Conservation (phyloP, 129 eudicot genomes). For the carrot (Daucus carota) region DNA sequence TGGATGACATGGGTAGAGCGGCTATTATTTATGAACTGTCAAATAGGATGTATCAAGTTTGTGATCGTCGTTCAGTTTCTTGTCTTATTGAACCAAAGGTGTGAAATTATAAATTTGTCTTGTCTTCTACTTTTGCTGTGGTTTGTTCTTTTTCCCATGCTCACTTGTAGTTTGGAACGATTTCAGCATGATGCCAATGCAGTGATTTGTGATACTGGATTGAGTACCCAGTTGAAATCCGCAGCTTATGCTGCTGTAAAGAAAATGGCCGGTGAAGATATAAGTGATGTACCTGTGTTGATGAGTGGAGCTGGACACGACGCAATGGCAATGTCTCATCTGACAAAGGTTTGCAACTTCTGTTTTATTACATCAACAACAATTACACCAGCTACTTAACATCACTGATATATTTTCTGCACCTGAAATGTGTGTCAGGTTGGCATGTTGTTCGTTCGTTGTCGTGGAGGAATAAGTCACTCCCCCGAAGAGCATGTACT, state of each 20-base stretch:
- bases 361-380: not conserved
- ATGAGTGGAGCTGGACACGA: conserved; percentile 99
- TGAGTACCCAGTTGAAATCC: conserved; percentile 68
- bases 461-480: conserved; percentile 95
- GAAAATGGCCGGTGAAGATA: conserved; percentile 55
- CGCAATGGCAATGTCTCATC: conserved; percentile 98
- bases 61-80: conserved; percentile 85
- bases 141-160: conserved; percentile 2
- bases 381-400: not conserved
- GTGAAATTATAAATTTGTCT: conserved; percentile 10
- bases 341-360: conserved; percentile 52
- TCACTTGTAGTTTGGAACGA: conserved; percentile 5
- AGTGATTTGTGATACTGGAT: conserved; percentile 60
- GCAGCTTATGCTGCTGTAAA: conserved; percentile 68
- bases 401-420: not conserved
- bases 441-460: conserved; percentile 89
- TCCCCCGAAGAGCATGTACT: conserved; percentile 86
- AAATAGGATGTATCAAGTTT: conserved; percentile 57
- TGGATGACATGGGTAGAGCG: conserved; percentile 82
- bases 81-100: conserved; percentile 89
- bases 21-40: conserved; percentile 78
- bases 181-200: conserved; percentile 95
- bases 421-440: conserved; percentile 31
- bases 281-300: conserved; percentile 65
- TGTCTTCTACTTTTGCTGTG: not conserved